Evolutionary conservation across 768 basidiomycete species (phyloP), one percentile per base, ranked within the genome.

Genomic region (Antrodiella citrinella): DNA sequence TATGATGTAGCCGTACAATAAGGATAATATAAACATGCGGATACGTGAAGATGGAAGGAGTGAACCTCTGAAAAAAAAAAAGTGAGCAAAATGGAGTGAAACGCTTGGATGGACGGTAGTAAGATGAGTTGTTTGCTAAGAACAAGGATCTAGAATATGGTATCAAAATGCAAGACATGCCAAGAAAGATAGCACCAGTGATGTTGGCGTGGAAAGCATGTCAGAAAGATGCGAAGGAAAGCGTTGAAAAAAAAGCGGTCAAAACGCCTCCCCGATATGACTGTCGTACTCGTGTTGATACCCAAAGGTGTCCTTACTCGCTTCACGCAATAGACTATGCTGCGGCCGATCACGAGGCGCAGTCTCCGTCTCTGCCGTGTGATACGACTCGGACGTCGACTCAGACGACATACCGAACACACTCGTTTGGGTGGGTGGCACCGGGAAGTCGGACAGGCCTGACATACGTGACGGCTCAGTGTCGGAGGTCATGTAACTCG

Each of bases 381-480:
- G 77, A 63, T 30, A 69, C 69, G 19, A 78, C 7, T 15, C 30
- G 15, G 30, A 51, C 7, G 41, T 5, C n/a, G 41, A 43, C 7
- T 5, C 18, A n/a, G 75, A 62, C 5, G 74, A 72, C 55, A 71
- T 62, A 45, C 69, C 69, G 26, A 62, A 61, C 35, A 62, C 61
- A 40, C 59, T 57, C 22, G 65, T 47, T n/a, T 63, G 57, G 2
- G 51, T 51, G 0, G 85, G 85, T 2, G 85, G 85, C 7, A 65
- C 66, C 1, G 85, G 86, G 60, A 88, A 88, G 57, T 86, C 86
- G 3, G 83, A 86, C 12, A 87, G 72, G 7, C 73, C 72, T 1
- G 85, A 86, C 72, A 88, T 87, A 24, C 74, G 73, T 0, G 86
- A 87, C 9, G 67, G 54, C 30, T 64, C 68, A 0, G 82, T 83